Base-by-base conservation (phyloP, 768 basidiomycete species). In the Podaxis sp. region DNA sequence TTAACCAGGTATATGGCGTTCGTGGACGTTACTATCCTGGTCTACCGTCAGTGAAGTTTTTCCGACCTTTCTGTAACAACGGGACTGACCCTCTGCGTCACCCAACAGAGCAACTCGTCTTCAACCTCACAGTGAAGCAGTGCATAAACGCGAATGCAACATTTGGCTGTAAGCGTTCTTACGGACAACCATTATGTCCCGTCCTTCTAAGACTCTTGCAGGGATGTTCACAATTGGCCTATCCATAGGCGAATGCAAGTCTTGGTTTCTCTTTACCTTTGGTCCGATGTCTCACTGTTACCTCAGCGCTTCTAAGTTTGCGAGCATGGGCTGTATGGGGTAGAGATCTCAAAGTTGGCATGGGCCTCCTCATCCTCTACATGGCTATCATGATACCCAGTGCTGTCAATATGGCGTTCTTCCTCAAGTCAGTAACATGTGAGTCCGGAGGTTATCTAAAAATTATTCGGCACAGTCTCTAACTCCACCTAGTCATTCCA, bases 1-100 rank as follows among this genome's bases (percentile, higher is more conserved):
- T 4, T 63, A 1, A 63, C 60, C 51, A 36, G 62, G 13, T 63
- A 63, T 25, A 27, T 63, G 46, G 52, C 59, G 1, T 61, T 60
- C 25, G 38, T 61, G 6, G 62, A 63, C 52, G 42, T 44, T 7
- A 44, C 42, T 7, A 18, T 44, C 42, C 42, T 44, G 4, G 42
- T 44, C n/a, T 44, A 44, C 18, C 42, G 42, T 44, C 42, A 18
- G 42, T 44, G 6, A 44, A 2, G 4, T 16, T 18, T 16, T 4
- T 7, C 16, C 2, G 5, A 21, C 16, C n/a, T 3, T 18, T 6
- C 42, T 18, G 32, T 6, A 44, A 14, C 18, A n/a, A 16, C 2
- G 42, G 18, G 18, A 18, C 14, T 44, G 42, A 21, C n/a, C 5
- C 7, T 32, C 7, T 7, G 7, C 7, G 9, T 7, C 42, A 44